These are phyloP conservation scores for Carex scoparia DNA, from an alignment of 176 grass and related monocot species.

Conservation along the genomic window DNA sequence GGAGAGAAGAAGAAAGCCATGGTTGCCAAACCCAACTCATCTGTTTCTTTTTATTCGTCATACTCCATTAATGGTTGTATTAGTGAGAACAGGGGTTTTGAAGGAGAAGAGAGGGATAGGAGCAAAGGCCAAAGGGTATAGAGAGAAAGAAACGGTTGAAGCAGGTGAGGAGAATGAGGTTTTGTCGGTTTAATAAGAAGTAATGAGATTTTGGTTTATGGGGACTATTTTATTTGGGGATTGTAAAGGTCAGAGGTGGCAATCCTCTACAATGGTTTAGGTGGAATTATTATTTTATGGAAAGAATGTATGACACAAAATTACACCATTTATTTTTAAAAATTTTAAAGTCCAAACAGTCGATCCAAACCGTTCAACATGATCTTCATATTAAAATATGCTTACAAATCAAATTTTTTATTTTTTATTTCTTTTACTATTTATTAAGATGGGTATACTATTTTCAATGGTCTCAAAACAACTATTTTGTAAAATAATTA, in stretches of 20 bases:
- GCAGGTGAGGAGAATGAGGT: background rate
- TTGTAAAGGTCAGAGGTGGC: background rate
- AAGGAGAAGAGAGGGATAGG: background rate
- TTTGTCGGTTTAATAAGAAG: conserved; percentile 6
- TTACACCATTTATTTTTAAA: too few relatives aligned
- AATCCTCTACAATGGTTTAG: conserved; percentile 1
- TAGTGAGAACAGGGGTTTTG: background rate
- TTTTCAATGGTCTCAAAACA: too few relatives aligned
- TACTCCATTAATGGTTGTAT: background rate
- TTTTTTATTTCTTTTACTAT: too few relatives aligned
- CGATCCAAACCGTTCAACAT: too few relatives aligned
- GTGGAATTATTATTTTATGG: background rate
- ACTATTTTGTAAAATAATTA: too few relatives aligned
- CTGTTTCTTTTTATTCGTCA: conserved; percentile 1
- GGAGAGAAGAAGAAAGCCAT: conserved; percentile 18
- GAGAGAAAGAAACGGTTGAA: background rate
- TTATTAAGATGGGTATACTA: too few relatives aligned
- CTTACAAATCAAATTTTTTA: too few relatives aligned
- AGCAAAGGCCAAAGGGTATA: background rate
- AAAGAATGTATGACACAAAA: background rate
- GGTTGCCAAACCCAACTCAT: conserved; percentile 28
- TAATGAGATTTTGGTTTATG: background rate
- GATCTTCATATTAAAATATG: too few relatives aligned
- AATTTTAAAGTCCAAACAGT: too few relatives aligned
- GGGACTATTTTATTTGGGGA: background rate